Evolutionary conservation across 345 rosid species (phyloP).

Genomic region (Tarenaya hassleriana): DNA sequence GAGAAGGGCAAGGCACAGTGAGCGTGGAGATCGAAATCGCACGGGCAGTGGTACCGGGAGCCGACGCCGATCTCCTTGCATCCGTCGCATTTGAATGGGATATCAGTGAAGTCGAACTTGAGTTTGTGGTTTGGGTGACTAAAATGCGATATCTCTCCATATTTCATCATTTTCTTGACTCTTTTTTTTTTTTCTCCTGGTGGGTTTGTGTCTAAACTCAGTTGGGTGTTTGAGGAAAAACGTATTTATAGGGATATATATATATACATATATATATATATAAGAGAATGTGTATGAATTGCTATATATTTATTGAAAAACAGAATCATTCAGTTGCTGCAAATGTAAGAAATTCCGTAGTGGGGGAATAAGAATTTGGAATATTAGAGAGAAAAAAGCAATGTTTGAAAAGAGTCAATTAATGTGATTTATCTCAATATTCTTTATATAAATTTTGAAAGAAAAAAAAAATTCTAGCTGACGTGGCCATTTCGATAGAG

Average conservation of each 20-base stretch:
- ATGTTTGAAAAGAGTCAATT: too few relatives aligned
- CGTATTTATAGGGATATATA: slow-evolving; percentile 10
- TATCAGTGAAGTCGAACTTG: slow-evolving; percentile 49
- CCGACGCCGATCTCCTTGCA: slow-evolving; percentile 95
- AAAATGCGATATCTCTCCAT: slow-evolving; percentile 60
- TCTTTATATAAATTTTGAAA: background rate
- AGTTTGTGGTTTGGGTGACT: slow-evolving; percentile 76
- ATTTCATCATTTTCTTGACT: slow-evolving; percentile 41
- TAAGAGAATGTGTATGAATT: too few relatives aligned
- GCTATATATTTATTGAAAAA: too few relatives aligned
- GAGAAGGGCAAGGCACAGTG: slow-evolving; percentile 72
- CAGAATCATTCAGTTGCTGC: slow-evolving; percentile 29
- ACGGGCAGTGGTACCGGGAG: slow-evolving; percentile 58
- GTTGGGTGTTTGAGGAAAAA: slow-evolving; percentile 1
- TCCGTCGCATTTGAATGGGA: slow-evolving; percentile 89
- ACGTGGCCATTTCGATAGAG: too few relatives aligned
- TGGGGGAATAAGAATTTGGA: slow-evolving; percentile 32
- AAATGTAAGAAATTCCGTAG: slow-evolving; percentile 22
- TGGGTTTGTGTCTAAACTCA: background rate
- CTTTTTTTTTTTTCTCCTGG: background rate
- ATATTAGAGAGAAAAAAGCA: slow-evolving; percentile 14
- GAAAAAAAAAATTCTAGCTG: too few relatives aligned
- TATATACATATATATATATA: too few relatives aligned
- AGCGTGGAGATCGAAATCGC: slow-evolving; percentile 77
- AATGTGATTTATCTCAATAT: background rate